Base-by-base conservation (phyloP, 768 basidiomycete species). In the Pisolithus tinctorius region DNA sequence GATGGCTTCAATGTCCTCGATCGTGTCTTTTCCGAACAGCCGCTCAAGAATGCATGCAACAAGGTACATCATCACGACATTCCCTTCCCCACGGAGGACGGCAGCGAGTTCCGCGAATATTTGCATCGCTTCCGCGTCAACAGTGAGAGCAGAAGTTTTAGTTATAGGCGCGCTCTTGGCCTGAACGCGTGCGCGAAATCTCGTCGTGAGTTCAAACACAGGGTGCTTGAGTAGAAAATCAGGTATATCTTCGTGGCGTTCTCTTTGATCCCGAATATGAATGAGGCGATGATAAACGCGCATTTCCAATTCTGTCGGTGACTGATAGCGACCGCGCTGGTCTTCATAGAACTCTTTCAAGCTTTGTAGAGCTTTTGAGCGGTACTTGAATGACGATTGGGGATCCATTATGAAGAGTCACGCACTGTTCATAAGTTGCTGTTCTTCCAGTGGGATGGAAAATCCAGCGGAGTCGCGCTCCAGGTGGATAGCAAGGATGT, bases 301-400 rank as follows among this genome's bases (percentile, higher is more conserved):
- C 83, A 99, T 96, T 68, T 99, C 95, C 43, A 97, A 79, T 62
- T 98, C 94, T 37, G 86, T 88, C 0, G 86, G 82, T 9, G 86
- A 87, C 59, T 83, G 70, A 54, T 85, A 84, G 39, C 71, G 69
- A 8, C 74, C 77, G 0, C 81, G 74, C 51, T 88, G 84, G 60
- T 96, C 94, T 56, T 89, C 83, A 62, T 96, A 95, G 60, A 92
- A 93, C 62, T 97, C 89, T 66, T 91, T 93, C 50, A 98, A 75
- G 59, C 87, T 91, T 65, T 91, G 90, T 36, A 97, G 76, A 14
- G 93, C 94, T 98, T 59, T n/a, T 11, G 8, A 17, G 44, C 27
- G n/a, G 48, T 26, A 3, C 41, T 55, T n/a, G 40, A 29, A 11
- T 30, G 51, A 36, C 49, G 47, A 23, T 10, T 20, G 31, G 25